Base-by-base conservation (phyloP, 1,284 basidiomycete species). In the Stygiomarasmius scandens region DNA sequence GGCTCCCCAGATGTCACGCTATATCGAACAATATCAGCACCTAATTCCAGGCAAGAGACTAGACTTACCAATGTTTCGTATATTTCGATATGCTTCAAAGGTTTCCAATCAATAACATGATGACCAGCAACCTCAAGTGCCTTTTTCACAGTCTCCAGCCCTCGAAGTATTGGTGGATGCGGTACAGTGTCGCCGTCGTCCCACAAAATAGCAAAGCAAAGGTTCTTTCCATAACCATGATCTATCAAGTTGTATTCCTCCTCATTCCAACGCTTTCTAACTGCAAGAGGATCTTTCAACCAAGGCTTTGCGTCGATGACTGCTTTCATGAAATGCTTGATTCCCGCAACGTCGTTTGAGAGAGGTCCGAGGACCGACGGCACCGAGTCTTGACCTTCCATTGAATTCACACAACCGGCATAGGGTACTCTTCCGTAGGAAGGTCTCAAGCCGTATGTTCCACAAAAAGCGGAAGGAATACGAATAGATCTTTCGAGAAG, bases 281-380 rank as follows among this genome's bases (percentile, higher is more conserved):
- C 67, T 8, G 81, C 80, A 20, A 85, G 71, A 1, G 91, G 88
- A 64, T 91, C 89, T 60, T 71, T 74, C 6, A 76, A 65, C 92
- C 92, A 93, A 0, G 89, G 89, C 62, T 84, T 77, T 3, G 74
- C 67, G 51, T 77, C 77, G 14, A 87, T 68, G 19, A 91, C 78
- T 0, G 83, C 80, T 65, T 86, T 82, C 66, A 83, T 82, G 73
- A 92, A 93, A 0, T 77, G 69, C 66, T 85, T 85, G 51, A 93
- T 67, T 2, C 84, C 87, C 16, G 75, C 79, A 34, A 93, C 64
- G 5, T 80, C 82, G 41, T 78, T 77, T 2, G 84, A 77, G 69
- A 94, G 79, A 1, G 92, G 92, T 0, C 92, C 92, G 5, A 92
- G 76, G 51, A 92, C 89, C 6, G 89, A 90, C 1, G 78, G 75